A percentile compares a stretch with the other conserved stretches of the same genome.
Evolutionary conservation across 2,329 filamentous ascomycete genomes (phyloP).

Genomic region (Cercospora brassicicola): DNA sequence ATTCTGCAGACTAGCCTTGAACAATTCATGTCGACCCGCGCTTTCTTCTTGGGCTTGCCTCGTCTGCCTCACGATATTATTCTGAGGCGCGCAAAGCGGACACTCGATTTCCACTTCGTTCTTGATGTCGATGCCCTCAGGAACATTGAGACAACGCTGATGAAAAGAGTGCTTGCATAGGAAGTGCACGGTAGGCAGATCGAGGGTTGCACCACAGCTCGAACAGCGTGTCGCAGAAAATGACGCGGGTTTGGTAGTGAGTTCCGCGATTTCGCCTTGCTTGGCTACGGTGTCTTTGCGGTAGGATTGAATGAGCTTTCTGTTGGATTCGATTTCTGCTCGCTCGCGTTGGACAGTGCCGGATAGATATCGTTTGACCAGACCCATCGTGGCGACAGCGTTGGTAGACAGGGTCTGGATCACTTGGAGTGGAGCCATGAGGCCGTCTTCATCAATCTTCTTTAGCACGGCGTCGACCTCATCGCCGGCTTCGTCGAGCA

Average conservation of each 20-base stretch:
- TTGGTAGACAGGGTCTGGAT: constrained; percentile 83
- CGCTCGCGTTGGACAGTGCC: constrained; percentile 86
- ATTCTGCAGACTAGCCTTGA: constrained; percentile 73
- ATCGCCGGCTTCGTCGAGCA: constrained; percentile 77
- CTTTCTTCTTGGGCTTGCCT: constrained; percentile 82
- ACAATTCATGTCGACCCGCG: constrained; percentile 83
- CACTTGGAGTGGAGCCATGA: constrained; percentile 95
- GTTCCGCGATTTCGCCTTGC: constrained; percentile 72
- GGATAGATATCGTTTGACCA: constrained; percentile 90
- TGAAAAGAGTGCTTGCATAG: constrained; percentile 97
- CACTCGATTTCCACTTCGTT: constrained; percentile 72
- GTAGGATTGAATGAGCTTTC: constrained; percentile 78
- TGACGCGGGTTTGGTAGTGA: constrained; percentile 76
- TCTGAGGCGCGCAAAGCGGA: constrained; percentile 78
- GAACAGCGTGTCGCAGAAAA: constrained; percentile 90
- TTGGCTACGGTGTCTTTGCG: constrained; percentile 79
- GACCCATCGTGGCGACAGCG: constrained; percentile 90
- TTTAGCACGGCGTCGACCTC: constrained; percentile 78
- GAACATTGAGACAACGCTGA: constrained; percentile 75
- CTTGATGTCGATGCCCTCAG: constrained; percentile 43
- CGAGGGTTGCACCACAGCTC: constrained; percentile 73
- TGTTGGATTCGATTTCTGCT: constrained; percentile 78
- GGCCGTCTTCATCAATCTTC: constrained; percentile 83
- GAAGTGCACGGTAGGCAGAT: constrained; percentile 91
- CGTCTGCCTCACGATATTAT: constrained; percentile 85